Base-by-base conservation (phyloP, 2,329 filamentous ascomycete genomes). In the Septoria linicola region DNA sequence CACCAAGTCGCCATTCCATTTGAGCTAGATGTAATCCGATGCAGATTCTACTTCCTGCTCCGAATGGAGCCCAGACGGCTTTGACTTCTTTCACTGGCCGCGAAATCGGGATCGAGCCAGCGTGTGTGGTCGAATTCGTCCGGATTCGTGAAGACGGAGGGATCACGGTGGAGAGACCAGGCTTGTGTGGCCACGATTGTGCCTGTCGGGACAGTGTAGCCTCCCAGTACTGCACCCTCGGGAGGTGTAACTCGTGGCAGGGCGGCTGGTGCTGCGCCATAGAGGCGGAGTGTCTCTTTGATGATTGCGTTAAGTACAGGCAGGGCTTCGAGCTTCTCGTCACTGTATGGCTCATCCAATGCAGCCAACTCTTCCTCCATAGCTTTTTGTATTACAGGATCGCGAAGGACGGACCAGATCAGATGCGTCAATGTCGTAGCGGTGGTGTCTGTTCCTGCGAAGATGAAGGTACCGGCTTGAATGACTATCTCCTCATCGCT, bases 211-310 rank as follows among this genome's bases (percentile, higher is more conserved):
- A 73, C 60, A 42, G 62, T 66, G 56, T 70, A 57, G n/a, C 67
- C 68, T n/a, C 58, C 58, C 4, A 73, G 54, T 1, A 45, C 62
- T n/a, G 57, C 58, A 7, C 70, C 70, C 20, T 65, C 64, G 13
- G 58, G 47, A 2, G 71, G 70, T 3, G 68, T 65, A 5, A 65
- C 59, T 17, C 71, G 63, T 17, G 70, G 70, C 5, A 72, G 56
- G 34, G 61, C 64, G 14, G 62, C 63, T 2, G 69, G 68, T 4
- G 67, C 69, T 32, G 40, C 66, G 14, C 55, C 63, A 45, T 70
- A 69, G 8, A 72, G 50, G 1, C 72, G 66, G 14, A 72, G 53
- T 2, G 70, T 70, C 45, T 74, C 72, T 20, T 70, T 59, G 27
- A 74, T 68, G 2, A 70, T 66, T 4, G 65, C 64, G 45, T 71